These are phyloP conservation scores for Apiotrichum akiyoshidainum DNA, from an alignment of 1,284 basidiomycete genomes.

Conservation along the genomic window DNA sequence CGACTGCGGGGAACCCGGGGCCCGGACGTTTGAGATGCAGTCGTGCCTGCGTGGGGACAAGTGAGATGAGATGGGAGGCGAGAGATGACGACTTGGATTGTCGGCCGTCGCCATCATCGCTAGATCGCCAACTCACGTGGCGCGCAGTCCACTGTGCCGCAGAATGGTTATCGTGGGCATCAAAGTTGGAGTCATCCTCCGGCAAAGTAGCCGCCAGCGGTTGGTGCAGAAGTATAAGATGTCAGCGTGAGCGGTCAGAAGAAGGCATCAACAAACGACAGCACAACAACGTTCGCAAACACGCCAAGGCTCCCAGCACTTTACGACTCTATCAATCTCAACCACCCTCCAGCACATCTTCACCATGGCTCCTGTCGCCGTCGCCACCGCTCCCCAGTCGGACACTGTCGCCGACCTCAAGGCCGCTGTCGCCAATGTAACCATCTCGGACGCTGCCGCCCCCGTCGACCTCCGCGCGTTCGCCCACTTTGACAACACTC, in stretches of 20 bases:
- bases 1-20: too few species aligned
- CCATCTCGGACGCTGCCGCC: background rate
- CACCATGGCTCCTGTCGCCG: background rate
- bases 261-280: background rate
- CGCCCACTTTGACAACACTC: conserved; percentile 35
- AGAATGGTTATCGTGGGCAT: too few species aligned
- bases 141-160: too few species aligned
- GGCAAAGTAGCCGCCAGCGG: too few species aligned
- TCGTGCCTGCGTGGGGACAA: too few species aligned
- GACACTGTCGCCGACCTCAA: conserved; percentile 3
- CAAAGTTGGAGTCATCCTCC: too few species aligned
- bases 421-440: background rate
- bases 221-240: too few species aligned
- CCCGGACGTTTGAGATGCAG: too few species aligned
- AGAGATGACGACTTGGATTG: too few species aligned
- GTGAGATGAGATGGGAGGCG: too few species aligned
- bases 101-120: too few species aligned
- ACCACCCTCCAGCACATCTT: background rate
- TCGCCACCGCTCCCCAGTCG: background rate
- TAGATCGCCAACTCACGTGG: too few species aligned
- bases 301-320: background rate
- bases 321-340: background rate
- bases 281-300: background rate
- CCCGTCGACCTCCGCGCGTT: conserved; percentile 9
- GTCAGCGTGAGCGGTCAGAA: background rate